phyloP scores from a whole-genome alignment of 2,329 filamentous ascomycete species.

The Alternaria brassicae region DNA sequence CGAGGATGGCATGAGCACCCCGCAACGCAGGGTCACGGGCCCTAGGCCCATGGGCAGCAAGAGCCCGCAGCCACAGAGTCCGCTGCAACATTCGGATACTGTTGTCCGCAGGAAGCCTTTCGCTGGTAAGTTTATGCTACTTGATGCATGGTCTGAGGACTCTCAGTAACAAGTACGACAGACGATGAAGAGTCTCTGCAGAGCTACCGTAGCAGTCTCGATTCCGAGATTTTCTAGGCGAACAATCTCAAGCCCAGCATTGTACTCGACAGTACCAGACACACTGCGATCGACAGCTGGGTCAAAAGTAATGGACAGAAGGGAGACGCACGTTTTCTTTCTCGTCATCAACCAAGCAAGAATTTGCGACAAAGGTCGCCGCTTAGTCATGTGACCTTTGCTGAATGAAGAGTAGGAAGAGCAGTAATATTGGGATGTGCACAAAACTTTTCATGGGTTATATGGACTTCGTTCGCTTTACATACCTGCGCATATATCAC shows the following conservation, averaged over 20 bases:
- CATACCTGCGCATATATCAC: constrained; percentile 16
- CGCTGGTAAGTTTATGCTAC: constrained; percentile 33
- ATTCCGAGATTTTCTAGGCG: constrained; percentile 47
- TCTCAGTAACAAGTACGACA: constrained; percentile 12
- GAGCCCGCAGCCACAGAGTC: constrained; percentile 44
- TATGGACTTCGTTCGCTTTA: constrained; percentile 8
- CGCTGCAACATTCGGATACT: constrained; percentile 43
- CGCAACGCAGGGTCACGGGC: constrained; percentile 56
- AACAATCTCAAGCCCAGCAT: constrained; percentile 6
- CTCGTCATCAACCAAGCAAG: neutral
- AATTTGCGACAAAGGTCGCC: neutral
- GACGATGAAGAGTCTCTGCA: constrained; percentile 43
- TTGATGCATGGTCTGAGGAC: neutral
- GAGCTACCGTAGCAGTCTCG: constrained; percentile 45
- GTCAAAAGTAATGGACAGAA: constrained; percentile 3
- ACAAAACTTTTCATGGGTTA: constrained; percentile 11
- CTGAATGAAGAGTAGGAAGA: constrained; percentile 4
- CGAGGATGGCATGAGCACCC: constrained; percentile 33
- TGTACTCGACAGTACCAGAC: neutral
- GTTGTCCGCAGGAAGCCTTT: constrained; percentile 49
- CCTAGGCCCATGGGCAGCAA: constrained; percentile 57
- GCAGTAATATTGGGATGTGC: constrained; percentile 4
- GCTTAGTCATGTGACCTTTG: constrained; percentile 12
- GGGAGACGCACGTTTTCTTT: constrained; percentile 2
- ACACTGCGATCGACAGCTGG: neutral